Base-by-base conservation (phyloP, 1,284 basidiomycete genomes). In the Takashimella tepidaria region DNA sequence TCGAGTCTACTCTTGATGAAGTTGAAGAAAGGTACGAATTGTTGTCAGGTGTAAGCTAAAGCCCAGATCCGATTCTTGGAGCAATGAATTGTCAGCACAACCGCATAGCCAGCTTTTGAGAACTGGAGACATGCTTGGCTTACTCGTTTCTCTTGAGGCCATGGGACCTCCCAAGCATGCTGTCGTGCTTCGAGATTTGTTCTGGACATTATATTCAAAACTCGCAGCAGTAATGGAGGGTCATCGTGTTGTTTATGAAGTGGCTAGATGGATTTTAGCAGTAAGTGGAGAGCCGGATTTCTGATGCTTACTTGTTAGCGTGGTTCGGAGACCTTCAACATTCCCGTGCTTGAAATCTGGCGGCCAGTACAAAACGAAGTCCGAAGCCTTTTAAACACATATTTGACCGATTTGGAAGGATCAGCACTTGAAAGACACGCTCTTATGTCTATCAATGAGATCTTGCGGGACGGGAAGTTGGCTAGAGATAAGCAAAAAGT, bases 141-240 rank as follows among this genome's bases (percentile, higher is more conserved):
- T 92, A n/a, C 81, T 86, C 26, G 83, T 68, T 12, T 63, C 88
- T 5, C 74, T 92, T 59, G 88, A 92, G 65, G 84, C 84, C 3
- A 83, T 83, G 25, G 82, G 82, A 5, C 88, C 87, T 62, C 81
- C 84, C 47, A 76, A 82, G 37, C 86, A 96, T 70, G 86, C 90
- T 58, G 88, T 93, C 64, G 84, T 88, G n/a, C 74, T 98, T 50
- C 82, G 81, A 56, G 96, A 98, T 74, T 80, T 99, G 37, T 98
- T 98, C 75, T 98, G 95, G 93, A 98, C 96, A 3, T 74, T 97
- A 16, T 99, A 92, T 71, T 96, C 92, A 4, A 99, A 99, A 75
- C 74, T 99, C 50, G 87, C 93, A 66, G 96, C 96, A 20, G 88
- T 98, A n/a, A 81, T 89, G 31, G 93, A 98, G 73, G 90, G 92